Base-by-base conservation (phyloP, 1,284 basidiomycete genomes). In the Takashimella koratensis region DNA sequence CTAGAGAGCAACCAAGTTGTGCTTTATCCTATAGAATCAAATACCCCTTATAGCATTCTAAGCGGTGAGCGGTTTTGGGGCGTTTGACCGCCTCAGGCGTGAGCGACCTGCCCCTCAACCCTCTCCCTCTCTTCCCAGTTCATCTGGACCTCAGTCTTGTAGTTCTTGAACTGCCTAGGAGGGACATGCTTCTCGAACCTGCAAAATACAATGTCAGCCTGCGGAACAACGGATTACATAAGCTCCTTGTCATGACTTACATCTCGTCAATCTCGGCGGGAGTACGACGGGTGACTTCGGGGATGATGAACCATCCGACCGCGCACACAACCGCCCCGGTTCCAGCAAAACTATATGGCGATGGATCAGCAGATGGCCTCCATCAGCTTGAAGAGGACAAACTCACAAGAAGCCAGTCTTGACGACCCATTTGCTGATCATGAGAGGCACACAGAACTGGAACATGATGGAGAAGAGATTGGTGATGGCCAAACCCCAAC, bases 271-370 rank as follows among this genome's bases (percentile, higher is more conserved):
- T 59, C 44, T 65, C 63, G 20, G 63, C 63, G 0, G 63, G 59
- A 2, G 61, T 57, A n/a, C 64, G 45, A 25, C 57, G 21, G 11
- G 63, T 59, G 21, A 60, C 50, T 42, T 67, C 65, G 42, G 65
- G 65, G 4, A 67, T 30, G 26, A 67, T 60, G 49, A 65, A 64
- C 58, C 58, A 67, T 12, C 56, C 65, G 4, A 67, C 49, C 36
- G 57, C 49, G 24, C 46, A 53, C 6, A 56, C 56, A 39, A 65
- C 43, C 0, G 54, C 39, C 6, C 65, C 65, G 2, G 62, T 49
- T 42, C 48, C 36, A 12, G 45, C 53, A 30, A 57, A 62, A 51
- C n/a, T n/a, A n/a, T n/a, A n/a, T n/a, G n/a, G n/a, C n/a, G n/a
- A n/a, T n/a, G n/a, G n/a, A n/a, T n/a, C n/a, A n/a, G n/a, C n/a